A percentile compares a stretch with the other conserved stretches of the same genome.
phyloP scores from a whole-genome alignment of 768 basidiomycete genomes.

The Rickenella mellea region DNA sequence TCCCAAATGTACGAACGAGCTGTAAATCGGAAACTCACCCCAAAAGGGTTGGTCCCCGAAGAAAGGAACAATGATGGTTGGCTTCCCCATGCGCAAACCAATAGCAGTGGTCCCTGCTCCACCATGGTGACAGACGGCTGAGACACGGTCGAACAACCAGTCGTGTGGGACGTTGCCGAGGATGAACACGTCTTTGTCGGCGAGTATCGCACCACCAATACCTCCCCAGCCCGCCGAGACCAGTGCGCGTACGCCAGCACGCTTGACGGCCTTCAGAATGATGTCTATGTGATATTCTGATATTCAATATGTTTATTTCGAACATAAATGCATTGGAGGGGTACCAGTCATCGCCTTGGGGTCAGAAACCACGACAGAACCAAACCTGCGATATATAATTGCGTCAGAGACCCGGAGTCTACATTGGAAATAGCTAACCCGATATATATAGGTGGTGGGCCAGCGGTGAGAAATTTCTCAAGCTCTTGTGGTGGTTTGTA shows the following conservation, averaged over 20 bases:
- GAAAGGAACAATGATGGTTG: constrained; percentile 56
- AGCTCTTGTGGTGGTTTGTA: constrained; percentile 41
- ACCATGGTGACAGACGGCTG: constrained; percentile 55
- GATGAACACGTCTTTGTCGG: constrained; percentile 50
- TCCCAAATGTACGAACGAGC: constrained; percentile 8
- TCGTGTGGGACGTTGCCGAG: constrained; percentile 62
- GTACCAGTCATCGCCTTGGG: constrained; percentile 40
- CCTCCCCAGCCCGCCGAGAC: constrained; percentile 63
- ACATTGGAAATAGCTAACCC: constrained; percentile 26
- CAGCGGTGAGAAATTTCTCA: constrained; percentile 35
- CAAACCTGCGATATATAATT: constrained; percentile 33
- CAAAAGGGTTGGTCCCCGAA: constrained; percentile 59
- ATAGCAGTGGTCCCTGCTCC: constrained; percentile 62
- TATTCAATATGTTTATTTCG: neutral
- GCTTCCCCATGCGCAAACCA: constrained; percentile 47
- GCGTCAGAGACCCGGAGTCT: neutral
- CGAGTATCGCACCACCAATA: constrained; percentile 33
- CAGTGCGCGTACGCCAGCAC: constrained; percentile 48
- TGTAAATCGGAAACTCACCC: constrained; percentile 20
- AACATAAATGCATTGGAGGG: no score
- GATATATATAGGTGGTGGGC: constrained; percentile 48
- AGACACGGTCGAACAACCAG: constrained; percentile 54
- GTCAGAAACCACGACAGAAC: constrained; percentile 52
- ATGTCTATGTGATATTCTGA: constrained; percentile 25
- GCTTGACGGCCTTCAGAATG: constrained; percentile 47